Evolutionary conservation across 768 basidiomycete species (phyloP).

Genomic region (Lactarius akahatsu): DNA sequence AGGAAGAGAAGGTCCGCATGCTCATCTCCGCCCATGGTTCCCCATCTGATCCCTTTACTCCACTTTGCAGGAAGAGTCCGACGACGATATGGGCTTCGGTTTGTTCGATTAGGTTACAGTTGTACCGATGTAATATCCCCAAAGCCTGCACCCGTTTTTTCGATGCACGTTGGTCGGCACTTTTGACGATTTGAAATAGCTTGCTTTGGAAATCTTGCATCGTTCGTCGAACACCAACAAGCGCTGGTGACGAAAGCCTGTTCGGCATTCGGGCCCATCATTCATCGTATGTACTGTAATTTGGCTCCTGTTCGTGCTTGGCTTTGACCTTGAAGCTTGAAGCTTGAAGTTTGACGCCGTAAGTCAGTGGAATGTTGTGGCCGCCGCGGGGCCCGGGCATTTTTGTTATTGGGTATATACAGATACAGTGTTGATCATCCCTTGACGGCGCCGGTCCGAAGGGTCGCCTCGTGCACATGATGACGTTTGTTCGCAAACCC

Average conservation of each 20-base stretch:
- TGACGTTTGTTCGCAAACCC: conserved; percentile 1
- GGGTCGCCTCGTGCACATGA: conserved; percentile 2
- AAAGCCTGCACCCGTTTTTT: background rate
- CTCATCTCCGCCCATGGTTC: conserved; percentile 9
- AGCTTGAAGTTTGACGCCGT: background rate
- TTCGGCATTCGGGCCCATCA: conserved; percentile 2
- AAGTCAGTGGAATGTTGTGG: background rate
- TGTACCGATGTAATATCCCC: conserved; percentile 11
- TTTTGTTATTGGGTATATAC: background rate
- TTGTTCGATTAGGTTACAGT: conserved; percentile 77
- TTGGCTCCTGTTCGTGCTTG: background rate
- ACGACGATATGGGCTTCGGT: conserved; percentile 99
- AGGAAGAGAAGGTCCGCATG: conserved; percentile 73
- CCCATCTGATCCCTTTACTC: conserved; percentile 12
- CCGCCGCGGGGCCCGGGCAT: background rate
- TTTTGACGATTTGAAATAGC: background rate
- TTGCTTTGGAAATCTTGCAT: background rate
- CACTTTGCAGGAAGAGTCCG: conserved; percentile 73
- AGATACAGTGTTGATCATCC: background rate
- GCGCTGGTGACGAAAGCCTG: background rate
- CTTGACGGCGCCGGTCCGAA: background rate
- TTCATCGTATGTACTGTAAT: background rate
- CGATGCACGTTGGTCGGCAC: background rate
- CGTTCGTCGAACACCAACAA: background rate
- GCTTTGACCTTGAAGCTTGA: background rate